Base-by-base conservation (phyloP, 257 asterid species). In the Perilla frutescens region DNA sequence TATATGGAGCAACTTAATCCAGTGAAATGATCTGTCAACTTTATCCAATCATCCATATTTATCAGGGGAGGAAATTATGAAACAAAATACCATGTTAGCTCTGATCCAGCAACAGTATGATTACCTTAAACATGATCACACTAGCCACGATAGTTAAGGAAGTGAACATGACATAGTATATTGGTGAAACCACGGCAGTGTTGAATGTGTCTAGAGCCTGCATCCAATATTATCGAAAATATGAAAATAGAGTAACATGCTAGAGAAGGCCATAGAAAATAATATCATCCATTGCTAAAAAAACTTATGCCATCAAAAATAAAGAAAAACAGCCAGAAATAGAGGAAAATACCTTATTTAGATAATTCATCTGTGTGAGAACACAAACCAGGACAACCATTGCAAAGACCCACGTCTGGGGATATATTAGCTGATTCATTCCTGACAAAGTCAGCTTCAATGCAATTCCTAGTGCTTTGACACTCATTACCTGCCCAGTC, bases 91-190 rank as follows among this genome's bases (percentile, higher is more conserved):
- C 48, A 59, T 44, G 68, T 66, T 10, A 40, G n/a, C 39, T 37
- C 37, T 50, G 62, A 60, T 62, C 34, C 53, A 7, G 32, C 48
- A 44, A 53, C 51, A 71, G 76, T 72, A 82, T 57, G 75, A 49
- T 80, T 88, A 94, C 99, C 99, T 94, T 94, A 91, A 94, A 94
- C 99, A 94, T 94, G 80, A 94, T 94, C 66, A 94, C 97, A 67
- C 99, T 94, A 65, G 99, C 99, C 85, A 94, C 71, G 51, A 94
- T 94, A 4, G 99, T 94, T 3, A 94, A 86, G 68, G 97, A 87
- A 39, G 99, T 94, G 89, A 94, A 94, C 99, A 91, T 90, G 76
- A 90, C 97, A 69, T 91, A 94, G 87, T 94, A 94, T 60, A 94
- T 91, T 44, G 99, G 99, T 32, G 99, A 88, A 66, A 94, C 97